phyloP scores from a whole-genome alignment of 1,139 yeast species.

The Pichia sp. region DNA sequence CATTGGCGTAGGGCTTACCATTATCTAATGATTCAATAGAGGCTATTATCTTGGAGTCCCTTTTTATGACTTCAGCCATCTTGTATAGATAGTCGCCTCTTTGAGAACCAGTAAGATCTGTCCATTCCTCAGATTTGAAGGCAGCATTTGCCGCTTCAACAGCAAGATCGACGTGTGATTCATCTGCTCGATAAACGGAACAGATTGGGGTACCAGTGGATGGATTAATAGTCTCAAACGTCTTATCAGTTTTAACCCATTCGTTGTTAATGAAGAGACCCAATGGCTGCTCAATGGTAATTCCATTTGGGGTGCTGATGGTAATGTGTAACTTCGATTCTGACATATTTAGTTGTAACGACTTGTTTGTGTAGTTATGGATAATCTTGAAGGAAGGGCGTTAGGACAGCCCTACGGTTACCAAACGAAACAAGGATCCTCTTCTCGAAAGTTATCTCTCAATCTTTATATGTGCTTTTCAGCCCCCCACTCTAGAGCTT shows the following conservation, averaged over 20 bases:
- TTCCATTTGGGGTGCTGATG: slow-evolving; percentile 60
- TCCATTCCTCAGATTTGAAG: slow-evolving; percentile 38
- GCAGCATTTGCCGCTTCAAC: slow-evolving; percentile 56
- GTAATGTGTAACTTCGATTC: slow-evolving; percentile 23
- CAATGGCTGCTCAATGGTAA: slow-evolving; percentile 53
- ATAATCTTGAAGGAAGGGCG: too few relatives aligned
- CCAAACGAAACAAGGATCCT: too few relatives aligned
- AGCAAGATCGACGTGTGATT: slow-evolving; percentile 55
- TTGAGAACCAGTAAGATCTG: slow-evolving; percentile 35
- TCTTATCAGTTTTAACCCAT: slow-evolving; percentile 50
- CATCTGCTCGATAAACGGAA: slow-evolving; percentile 58
- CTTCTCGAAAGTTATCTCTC: too few relatives aligned
- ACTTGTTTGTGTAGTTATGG: background rate
- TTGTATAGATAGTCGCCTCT: slow-evolving; percentile 41
- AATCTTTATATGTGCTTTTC: too few relatives aligned
- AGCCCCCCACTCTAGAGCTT: too few relatives aligned
- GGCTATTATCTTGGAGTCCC: slow-evolving; percentile 42
- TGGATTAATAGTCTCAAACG: slow-evolving; percentile 44
- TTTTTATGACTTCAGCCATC: slow-evolving; percentile 45
- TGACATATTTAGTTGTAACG: background rate
- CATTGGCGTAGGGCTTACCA: slow-evolving; percentile 46
- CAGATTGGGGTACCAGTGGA: slow-evolving; percentile 71
- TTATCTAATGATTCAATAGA: slow-evolving; percentile 54
- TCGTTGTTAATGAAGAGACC: slow-evolving; percentile 78
- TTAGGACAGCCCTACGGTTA: background rate